Conservation (phyloP, 306 rosid species). For the Fagus crenata region DNA sequence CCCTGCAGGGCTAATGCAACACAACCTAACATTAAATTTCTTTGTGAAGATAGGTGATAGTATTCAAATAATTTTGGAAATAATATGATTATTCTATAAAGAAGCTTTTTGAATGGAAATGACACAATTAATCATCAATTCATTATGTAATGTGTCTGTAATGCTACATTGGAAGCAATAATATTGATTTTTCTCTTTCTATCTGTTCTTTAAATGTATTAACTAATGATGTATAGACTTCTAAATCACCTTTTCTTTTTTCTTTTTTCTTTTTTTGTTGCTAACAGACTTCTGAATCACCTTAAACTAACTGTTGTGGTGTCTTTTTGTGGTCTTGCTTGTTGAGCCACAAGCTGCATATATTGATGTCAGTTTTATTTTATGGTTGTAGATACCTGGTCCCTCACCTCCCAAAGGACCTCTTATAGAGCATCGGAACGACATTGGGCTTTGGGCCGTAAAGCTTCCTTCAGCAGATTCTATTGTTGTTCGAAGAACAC, state of each 20-base stretch:
- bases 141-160: not conserved
- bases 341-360: conserved; percentile 11
- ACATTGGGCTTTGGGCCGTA: conserved; percentile 65
- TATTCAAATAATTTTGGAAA: not conserved
- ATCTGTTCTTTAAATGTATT: not conserved
- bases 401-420: conserved; percentile 59
- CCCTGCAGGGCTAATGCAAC: no score
- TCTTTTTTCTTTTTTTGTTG: no score
- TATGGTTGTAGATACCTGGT: conserved; percentile 69
- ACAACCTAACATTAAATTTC: not conserved
- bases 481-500: conserved; percentile 65
- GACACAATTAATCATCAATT: not conserved
- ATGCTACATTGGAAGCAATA: not conserved
- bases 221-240: not conserved
- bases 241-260: not conserved
- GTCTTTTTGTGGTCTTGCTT: not conserved
- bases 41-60: not conserved
- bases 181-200: conserved; percentile 5
- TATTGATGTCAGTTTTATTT: conserved; percentile 10
- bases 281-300: not conserved
- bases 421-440: conserved; percentile 62
- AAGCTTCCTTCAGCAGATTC: conserved; percentile 86
- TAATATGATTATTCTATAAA: not conserved
- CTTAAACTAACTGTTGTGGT: conserved; percentile 10
- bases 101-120: not conserved